Conservation (phyloP, 352 stramenopile species). For the Pythium dissimile region DNA sequence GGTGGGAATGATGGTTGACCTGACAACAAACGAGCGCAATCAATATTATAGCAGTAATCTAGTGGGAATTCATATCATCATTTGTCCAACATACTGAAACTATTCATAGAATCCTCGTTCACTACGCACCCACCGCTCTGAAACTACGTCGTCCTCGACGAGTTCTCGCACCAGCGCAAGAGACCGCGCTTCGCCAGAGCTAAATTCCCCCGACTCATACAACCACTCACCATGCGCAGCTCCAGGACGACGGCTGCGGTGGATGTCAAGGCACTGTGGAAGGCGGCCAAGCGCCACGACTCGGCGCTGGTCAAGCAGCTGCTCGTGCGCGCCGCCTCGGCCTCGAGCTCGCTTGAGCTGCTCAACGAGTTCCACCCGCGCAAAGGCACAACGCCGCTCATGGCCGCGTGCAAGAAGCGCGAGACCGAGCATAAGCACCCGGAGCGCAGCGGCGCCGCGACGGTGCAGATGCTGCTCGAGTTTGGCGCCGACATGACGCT, state of each 20-base stretch:
- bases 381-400: constrained; percentile 61
- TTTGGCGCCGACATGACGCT: constrained; percentile 46
- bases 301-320: constrained; percentile 12
- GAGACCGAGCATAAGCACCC: constrained; percentile 27
- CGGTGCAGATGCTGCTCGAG: constrained; percentile 51
- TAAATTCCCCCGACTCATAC: no score
- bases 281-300: constrained; percentile 22
- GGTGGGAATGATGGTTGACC: not conserved
- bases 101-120: no score
- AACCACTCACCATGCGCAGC: not conserved
- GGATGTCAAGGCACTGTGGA: constrained; percentile 22
- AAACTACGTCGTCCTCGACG: no score
- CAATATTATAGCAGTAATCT: constrained; percentile 5
- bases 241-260: not conserved
- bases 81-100: no score
- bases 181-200: no score
- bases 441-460: constrained; percentile 19
- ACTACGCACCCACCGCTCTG: no score
- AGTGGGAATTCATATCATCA: no score
- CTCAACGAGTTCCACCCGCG: constrained; percentile 42
- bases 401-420: constrained; percentile 52
- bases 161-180: no score
- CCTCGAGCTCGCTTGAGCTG: constrained; percentile 15
- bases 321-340: constrained; percentile 3
- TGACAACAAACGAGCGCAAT: not conserved